A percentile compares a stretch with the other conserved stretches of the same genome.
Conservation (phyloP, 371 early-diverging fungal genomes). For the Saksenaea oblongispora region DNA sequence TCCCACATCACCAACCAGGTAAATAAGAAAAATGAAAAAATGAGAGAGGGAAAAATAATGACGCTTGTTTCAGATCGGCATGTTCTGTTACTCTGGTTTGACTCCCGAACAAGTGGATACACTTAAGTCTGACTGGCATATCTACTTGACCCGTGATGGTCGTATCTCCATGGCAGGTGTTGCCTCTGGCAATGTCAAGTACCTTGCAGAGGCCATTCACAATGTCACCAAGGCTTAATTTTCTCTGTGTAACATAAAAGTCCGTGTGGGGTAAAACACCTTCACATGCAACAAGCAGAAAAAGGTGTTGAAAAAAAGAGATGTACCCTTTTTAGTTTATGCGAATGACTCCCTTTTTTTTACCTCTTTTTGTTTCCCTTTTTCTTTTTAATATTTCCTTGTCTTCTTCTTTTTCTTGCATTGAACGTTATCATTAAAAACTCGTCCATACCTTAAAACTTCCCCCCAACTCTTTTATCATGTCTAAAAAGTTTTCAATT, state of each 20-base stretch:
- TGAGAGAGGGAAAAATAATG: background rate
- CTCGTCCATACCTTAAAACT: background rate
- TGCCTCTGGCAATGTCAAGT: constrained; percentile 89
- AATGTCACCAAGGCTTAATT: constrained; percentile 79
- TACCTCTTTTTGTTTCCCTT: background rate
- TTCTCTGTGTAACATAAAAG: background rate
- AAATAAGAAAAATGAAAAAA: background rate
- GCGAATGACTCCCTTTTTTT: constrained; percentile 5
- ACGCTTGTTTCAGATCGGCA: constrained; percentile 75
- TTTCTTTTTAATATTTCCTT: background rate
- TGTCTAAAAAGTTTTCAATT: constrained; percentile 52
- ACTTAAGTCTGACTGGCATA: constrained; percentile 84
- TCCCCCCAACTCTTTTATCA: constrained; percentile 4
- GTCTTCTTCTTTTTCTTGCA: background rate
- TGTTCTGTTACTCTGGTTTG: constrained; percentile 98
- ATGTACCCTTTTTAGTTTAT: background rate
- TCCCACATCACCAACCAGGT: constrained; percentile 92
- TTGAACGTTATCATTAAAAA: constrained; percentile 5
- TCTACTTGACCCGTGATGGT: constrained; percentile 96
- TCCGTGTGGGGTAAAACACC: background rate
- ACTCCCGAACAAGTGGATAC: constrained; percentile 89
- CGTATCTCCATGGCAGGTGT: constrained; percentile 98
- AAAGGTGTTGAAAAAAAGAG: background rate
- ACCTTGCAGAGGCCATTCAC: constrained; percentile 95
- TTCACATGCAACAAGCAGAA: background rate